Conservation (phyloP, 164 flowering plant genomes). For the Tetrastigma voinierianum region DNA sequence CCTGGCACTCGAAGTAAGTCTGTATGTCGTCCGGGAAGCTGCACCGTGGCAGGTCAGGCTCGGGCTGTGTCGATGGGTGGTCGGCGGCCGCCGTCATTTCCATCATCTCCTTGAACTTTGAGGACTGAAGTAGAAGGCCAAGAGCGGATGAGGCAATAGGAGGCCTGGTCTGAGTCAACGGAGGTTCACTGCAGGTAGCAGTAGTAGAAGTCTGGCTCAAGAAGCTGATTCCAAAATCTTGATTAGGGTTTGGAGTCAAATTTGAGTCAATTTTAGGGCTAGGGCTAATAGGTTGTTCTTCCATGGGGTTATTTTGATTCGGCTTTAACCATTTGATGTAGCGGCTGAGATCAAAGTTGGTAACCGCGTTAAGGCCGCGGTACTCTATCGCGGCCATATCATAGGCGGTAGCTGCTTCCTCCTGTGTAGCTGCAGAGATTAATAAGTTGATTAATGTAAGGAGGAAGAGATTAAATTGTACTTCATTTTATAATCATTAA, state of each 20-base stretch:
- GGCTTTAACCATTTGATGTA: conserved; percentile 72
- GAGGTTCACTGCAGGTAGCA: background rate
- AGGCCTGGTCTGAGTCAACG: conserved; percentile 6
- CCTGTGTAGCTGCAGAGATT: conserved; percentile 59
- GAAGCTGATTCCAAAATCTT: conserved; percentile 17
- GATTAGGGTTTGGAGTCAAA: conserved; percentile 15
- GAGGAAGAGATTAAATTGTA: background rate
- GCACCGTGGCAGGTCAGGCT: conserved; percentile 33
- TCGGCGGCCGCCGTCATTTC: conserved; percentile 46
- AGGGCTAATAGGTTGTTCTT: background rate
- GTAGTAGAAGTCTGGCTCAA: conserved; percentile 1
- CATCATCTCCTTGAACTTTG: conserved; percentile 74
- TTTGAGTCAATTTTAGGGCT: background rate
- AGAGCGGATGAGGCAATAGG: conserved; percentile 44
- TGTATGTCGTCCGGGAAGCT: conserved; percentile 72
- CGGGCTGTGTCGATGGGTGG: conserved; percentile 30
- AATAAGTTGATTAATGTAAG: background rate
- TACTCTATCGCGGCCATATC: conserved; percentile 69
- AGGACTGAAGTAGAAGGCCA: conserved; percentile 54
- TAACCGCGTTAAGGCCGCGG: conserved; percentile 62
- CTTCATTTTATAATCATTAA: too few species aligned
- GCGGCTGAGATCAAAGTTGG: conserved; percentile 74
- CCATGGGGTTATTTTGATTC: conserved; percentile 5
- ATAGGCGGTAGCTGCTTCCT: conserved; percentile 65
- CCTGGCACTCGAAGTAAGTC: conserved; percentile 56